phyloP scores from a whole-genome alignment of 345 rosid genomes.

The Ceriops zippeliana region DNA sequence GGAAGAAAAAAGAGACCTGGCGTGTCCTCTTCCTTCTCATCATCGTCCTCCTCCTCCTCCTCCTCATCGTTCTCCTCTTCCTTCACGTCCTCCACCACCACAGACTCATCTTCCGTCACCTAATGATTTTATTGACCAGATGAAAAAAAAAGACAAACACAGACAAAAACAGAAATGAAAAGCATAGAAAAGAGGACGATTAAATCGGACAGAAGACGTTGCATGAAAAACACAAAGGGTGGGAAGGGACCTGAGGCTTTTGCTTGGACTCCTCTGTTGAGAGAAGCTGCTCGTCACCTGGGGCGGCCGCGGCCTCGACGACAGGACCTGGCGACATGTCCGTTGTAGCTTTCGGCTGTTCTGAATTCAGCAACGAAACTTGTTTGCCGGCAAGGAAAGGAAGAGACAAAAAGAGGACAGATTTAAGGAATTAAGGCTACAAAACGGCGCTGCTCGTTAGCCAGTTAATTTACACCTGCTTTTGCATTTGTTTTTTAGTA shows the following conservation, averaged over 20 bases:
- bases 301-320: constrained; percentile 45
- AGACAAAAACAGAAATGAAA: background rate
- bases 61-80: constrained; percentile 65
- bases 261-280: constrained; percentile 36
- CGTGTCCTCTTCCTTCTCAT: constrained; percentile 49
- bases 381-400: too few species aligned
- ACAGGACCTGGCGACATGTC: constrained; percentile 62
- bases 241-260: constrained; percentile 32
- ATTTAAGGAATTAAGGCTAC: too few species aligned
- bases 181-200: background rate
- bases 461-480: too few species aligned
- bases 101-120: constrained; percentile 46
- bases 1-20: constrained; percentile 33
- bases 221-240: background rate
- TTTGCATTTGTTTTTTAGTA: too few species aligned
- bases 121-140: background rate
- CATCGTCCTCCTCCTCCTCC: constrained; percentile 51
- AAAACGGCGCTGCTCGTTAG: too few species aligned
- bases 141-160: background rate
- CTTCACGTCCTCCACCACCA: constrained; percentile 64
- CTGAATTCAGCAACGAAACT: too few species aligned
- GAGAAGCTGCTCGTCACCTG: constrained; percentile 21
- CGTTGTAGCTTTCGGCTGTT: constrained; percentile 1
- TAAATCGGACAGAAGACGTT: too few species aligned
- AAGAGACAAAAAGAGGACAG: too few species aligned